Percentiles rank a stretch among this genome's conserved stretches.
Evolutionary conservation across 768 basidiomycete species (phyloP).

Genomic region (Agaricus blazei): DNA sequence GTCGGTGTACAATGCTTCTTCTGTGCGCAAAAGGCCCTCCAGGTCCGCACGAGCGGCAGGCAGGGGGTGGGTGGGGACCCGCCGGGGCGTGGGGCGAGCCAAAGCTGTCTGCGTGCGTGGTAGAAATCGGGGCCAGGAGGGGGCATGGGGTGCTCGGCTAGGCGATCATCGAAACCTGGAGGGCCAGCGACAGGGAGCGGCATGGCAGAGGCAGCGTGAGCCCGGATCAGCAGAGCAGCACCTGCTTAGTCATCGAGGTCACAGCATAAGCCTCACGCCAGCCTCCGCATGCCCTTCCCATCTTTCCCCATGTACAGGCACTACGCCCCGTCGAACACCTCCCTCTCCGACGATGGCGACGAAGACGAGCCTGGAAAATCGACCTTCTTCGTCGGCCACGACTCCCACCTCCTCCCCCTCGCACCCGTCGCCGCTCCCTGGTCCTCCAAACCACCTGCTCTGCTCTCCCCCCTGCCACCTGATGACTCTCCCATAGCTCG

Average conservation of each 20-base stretch:
- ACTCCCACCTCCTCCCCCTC: constrained; percentile 33
- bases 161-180: constrained; percentile 4
- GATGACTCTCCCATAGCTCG: constrained; percentile 53
- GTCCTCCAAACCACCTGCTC: constrained; percentile 32
- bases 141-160: constrained; percentile 32
- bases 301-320: constrained; percentile 39
- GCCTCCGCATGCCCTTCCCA: constrained; percentile 13
- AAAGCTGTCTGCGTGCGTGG: constrained; percentile 54
- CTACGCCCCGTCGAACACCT: constrained; percentile 70
- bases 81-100: constrained; percentile 37
- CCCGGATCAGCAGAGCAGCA: neutral
- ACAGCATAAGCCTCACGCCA: neutral
- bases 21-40: constrained; percentile 42
- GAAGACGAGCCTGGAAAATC: constrained; percentile 45
- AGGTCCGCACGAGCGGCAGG: constrained; percentile 42
- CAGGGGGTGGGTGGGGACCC: constrained; percentile 15
- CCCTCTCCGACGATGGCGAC: constrained; percentile 72
- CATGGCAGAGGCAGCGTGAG: neutral
- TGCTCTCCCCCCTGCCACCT: constrained; percentile 17
- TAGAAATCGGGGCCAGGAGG: constrained; percentile 63
- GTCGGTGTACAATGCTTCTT: constrained; percentile 44
- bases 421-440: constrained; percentile 66
- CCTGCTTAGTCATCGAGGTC: constrained; percentile 10
- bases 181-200: neutral
- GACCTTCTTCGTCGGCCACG: constrained; percentile 46